Conservation (phyloP, 805 yeast species). For the Yarrowia sp. region DNA sequence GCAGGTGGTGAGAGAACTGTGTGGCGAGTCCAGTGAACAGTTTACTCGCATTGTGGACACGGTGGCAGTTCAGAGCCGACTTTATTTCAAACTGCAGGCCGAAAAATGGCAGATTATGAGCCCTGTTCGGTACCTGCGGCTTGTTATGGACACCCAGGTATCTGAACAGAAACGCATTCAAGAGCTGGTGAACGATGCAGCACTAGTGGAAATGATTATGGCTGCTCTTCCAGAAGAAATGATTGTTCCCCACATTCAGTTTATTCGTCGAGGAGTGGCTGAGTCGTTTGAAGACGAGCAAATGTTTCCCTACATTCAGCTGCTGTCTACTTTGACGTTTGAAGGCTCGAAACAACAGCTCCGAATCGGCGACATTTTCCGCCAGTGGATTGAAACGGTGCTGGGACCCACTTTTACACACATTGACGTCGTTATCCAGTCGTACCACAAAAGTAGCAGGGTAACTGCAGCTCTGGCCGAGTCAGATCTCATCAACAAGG, state of each 20-base stretch:
- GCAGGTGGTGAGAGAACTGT: background rate
- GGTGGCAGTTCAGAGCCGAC: background rate
- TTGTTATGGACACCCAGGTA: background rate
- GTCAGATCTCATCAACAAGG: background rate
- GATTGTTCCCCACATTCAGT: background rate
- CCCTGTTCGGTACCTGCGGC: background rate
- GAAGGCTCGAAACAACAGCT: constrained; percentile 1
- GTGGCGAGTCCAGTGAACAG: constrained; percentile 2
- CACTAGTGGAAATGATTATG: background rate
- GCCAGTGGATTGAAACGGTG: constrained; percentile 9
- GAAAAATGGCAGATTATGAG: constrained; percentile 6
- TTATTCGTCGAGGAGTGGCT: background rate
- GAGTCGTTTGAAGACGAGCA: background rate
- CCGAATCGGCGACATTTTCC: constrained; percentile 1
- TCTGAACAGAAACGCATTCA: background rate
- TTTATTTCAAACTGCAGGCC: background rate
- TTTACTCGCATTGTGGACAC: background rate
- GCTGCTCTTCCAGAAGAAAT: background rate
- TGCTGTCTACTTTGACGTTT: background rate
- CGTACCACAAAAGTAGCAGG: background rate
- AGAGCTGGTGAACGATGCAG: background rate
- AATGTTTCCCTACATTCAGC: background rate
- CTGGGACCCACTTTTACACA: background rate
- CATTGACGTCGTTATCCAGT: background rate
- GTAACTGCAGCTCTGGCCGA: background rate